Evolutionary conservation across 441 rosid species (phyloP).

Genomic region (Adansonia rubrostipa): DNA sequence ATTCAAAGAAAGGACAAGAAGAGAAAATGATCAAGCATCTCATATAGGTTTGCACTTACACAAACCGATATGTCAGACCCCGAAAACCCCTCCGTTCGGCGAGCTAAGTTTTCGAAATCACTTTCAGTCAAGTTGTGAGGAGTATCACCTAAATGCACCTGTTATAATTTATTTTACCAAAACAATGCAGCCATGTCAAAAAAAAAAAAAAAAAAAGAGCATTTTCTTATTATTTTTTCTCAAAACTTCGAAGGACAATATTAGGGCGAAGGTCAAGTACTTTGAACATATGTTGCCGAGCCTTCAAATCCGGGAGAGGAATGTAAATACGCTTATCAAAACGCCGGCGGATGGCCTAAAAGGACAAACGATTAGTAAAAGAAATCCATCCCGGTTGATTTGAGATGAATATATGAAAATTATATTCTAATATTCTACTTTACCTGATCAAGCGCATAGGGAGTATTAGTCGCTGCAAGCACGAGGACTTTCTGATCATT

Average conservation of each 20-base stretch:
- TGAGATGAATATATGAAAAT: conserved; percentile 26
- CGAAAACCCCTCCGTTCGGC: conserved; percentile 87
- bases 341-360: conserved; percentile 94
- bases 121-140: conserved; percentile 92
- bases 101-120: conserved; percentile 88
- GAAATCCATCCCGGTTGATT: conserved; percentile 21
- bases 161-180: conserved; percentile 28
- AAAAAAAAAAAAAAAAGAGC: no score
- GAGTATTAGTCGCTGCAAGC: conserved; percentile 98
- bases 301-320: conserved; percentile 97
- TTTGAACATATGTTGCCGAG: conserved; percentile 97
- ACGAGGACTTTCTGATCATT: conserved; percentile 96
- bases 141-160: conserved; percentile 99
- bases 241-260: conserved; percentile 5
- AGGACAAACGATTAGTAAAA: conserved; percentile 41
- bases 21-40: conserved; percentile 17
- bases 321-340: conserved; percentile 99
- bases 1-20: conserved; percentile 4
- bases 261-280: conserved; percentile 42
- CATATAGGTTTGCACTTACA: conserved; percentile 55
- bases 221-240: not conserved
- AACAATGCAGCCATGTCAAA: conserved; percentile 13
- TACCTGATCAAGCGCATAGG: conserved; percentile 97
- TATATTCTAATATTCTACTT: conserved; percentile 20
- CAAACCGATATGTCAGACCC: conserved; percentile 98